phyloP scores from a whole-genome alignment of 345 rosid genomes.

The Brassica rapa region DNA sequence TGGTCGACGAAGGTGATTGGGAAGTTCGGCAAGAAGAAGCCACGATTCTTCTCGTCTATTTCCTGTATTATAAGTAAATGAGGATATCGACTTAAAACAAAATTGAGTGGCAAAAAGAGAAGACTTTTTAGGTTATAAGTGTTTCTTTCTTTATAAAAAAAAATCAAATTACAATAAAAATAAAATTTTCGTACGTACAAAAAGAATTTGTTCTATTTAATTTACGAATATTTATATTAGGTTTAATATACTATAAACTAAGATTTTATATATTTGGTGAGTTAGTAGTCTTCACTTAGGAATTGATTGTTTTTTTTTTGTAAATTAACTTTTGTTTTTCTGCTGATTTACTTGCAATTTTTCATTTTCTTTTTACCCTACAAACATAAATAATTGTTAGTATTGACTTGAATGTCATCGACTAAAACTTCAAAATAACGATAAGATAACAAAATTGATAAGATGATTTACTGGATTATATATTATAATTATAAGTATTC shows the following conservation, averaged over 20 bases:
- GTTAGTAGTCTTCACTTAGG: not conserved
- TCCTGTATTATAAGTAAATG: not conserved
- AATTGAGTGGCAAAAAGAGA: not conserved
- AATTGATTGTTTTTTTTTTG: not conserved
- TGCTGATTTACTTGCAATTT: not conserved
- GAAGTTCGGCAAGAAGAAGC: slow-evolving; percentile 16
- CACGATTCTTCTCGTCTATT: not conserved
- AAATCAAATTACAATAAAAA: not conserved
- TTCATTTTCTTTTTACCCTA: not conserved
- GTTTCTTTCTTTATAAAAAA: not conserved
- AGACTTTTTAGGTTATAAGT: not conserved
- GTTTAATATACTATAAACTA: not conserved
- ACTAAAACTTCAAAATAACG: not conserved
- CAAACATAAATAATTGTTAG: not conserved
- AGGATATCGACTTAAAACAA: not conserved
- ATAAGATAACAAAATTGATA: not conserved
- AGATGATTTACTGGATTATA: not conserved
- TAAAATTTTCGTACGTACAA: too few species aligned
- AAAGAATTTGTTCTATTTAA: not conserved
- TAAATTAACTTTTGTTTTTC: not conserved
- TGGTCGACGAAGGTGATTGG: slow-evolving; percentile 1
- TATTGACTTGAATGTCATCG: not conserved
- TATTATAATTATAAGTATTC: too few species aligned
- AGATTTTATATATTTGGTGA: not conserved
- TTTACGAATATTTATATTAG: not conserved